These are phyloP conservation scores for Mentha longifolia DNA, from an alignment of 257 asterid genomes.

Conservation along the genomic window DNA sequence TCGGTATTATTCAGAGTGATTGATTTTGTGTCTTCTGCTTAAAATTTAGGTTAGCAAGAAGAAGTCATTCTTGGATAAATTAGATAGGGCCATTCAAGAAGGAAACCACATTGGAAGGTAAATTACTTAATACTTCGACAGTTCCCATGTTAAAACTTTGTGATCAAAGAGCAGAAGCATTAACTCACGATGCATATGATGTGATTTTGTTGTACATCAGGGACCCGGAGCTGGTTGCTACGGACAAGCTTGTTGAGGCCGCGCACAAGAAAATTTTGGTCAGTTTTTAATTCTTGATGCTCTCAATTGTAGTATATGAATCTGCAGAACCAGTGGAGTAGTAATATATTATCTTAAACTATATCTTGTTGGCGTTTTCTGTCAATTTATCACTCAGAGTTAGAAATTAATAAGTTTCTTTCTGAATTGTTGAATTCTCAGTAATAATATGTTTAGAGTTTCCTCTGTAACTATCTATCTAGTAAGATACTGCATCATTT, in stretches of 20 bases:
- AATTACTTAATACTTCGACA: slow-evolving; percentile 27
- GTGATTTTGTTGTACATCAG: slow-evolving; percentile 48
- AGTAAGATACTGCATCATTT: slow-evolving; percentile 9
- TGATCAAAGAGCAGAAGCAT: slow-evolving; percentile 12
- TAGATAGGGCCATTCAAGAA: slow-evolving; percentile 63
- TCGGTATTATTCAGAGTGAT: slow-evolving; percentile 17
- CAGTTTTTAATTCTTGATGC: slow-evolving; percentile 35
- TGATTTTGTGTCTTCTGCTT: slow-evolving; percentile 33
- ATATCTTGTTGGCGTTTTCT: neutral
- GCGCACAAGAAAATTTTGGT: slow-evolving; percentile 90
- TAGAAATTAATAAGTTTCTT: neutral
- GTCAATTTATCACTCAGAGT: slow-evolving; percentile 9
- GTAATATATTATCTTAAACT: neutral
- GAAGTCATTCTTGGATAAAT: slow-evolving; percentile 61
- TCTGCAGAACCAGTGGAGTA: slow-evolving; percentile 11
- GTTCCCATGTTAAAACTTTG: slow-evolving; percentile 23
- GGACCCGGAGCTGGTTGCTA: slow-evolving; percentile 88
- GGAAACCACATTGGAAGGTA: slow-evolving; percentile 60
- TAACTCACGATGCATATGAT: slow-evolving; percentile 13
- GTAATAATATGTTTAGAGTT: neutral
- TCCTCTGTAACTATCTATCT: neutral
- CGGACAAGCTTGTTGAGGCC: slow-evolving; percentile 80
- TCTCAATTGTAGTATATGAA: neutral
- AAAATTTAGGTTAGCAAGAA: slow-evolving; percentile 61
- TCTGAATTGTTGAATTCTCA: neutral